These are phyloP conservation scores for Gymnopus androsaceus DNA, from an alignment of 1,284 basidiomycete genomes.

Conservation along the genomic window DNA sequence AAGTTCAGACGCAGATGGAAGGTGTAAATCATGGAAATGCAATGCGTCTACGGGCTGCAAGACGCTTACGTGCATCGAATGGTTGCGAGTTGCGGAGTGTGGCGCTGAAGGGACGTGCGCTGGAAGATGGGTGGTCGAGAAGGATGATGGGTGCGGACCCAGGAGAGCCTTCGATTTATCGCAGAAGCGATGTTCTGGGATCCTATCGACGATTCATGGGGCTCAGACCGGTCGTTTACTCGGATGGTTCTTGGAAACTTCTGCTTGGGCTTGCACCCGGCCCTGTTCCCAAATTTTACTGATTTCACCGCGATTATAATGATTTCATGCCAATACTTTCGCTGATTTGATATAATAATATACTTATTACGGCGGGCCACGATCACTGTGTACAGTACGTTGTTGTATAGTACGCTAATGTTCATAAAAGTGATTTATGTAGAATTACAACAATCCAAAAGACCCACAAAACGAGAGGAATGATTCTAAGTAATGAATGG, in stretches of 20 bases:
- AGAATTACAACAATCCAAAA: too few relatives aligned
- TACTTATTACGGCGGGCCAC: too few relatives aligned
- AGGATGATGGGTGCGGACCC: neutral
- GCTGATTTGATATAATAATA: too few relatives aligned
- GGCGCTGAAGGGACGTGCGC: constrained; percentile 24
- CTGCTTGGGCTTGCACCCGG: constrained; percentile 38
- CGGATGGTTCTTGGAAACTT: constrained; percentile 37
- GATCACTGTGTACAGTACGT: too few relatives aligned
- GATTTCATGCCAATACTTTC: neutral
- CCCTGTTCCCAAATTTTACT: constrained; percentile 30
- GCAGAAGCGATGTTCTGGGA: constrained; percentile 38
- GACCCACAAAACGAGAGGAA: too few relatives aligned
- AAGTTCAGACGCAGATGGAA: constrained; percentile 5
- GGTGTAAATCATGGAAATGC: constrained; percentile 21
- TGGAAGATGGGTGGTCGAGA: constrained; percentile 5
- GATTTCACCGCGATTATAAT: neutral
- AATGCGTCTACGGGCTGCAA: constrained; percentile 24
- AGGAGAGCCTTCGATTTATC: constrained; percentile 1
- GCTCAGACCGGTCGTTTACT: constrained; percentile 34
- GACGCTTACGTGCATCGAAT: constrained; percentile 26
- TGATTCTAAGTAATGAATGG: too few relatives aligned
- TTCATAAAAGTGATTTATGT: too few relatives aligned
- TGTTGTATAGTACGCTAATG: too few relatives aligned
- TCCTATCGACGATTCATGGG: constrained; percentile 39
- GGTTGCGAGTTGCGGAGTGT: constrained; percentile 29